These are phyloP conservation scores for Oleoguttula mirabilis DNA, from an alignment of 495 filamentous ascomycete species.

Conservation along the genomic window DNA sequence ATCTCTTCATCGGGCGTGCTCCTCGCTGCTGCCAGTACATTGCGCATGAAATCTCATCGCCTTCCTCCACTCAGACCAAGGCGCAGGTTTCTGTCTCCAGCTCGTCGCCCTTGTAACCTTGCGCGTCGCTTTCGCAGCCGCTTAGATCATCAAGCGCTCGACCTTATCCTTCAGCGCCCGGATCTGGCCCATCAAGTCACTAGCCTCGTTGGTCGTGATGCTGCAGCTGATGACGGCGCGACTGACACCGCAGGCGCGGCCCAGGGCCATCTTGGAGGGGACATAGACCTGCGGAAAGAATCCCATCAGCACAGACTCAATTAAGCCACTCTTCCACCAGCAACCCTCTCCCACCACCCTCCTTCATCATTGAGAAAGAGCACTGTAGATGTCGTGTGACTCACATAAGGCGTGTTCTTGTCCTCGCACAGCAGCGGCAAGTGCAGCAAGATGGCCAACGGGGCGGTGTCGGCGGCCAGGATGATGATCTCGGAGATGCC, in stretches of 20 bases:
- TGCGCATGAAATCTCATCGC: too few relatives aligned
- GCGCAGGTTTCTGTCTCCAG: too few relatives aligned
- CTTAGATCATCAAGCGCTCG: conserved; percentile 86
- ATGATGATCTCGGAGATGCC: conserved; percentile 82
- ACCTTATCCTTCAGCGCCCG: conserved; percentile 83
- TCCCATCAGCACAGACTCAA: too few relatives aligned
- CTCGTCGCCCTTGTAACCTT: too few relatives aligned
- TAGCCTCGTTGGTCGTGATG: conserved; percentile 89
- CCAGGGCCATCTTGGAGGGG: conserved; percentile 59
- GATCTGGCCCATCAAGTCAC: conserved; percentile 77
- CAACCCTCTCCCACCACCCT: too few relatives aligned
- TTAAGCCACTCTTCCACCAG: too few relatives aligned
- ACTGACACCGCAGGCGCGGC: conserved; percentile 72
- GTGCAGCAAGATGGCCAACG: conserved; percentile 84
- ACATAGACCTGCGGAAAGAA: conserved; percentile 62
- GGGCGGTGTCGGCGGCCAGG: conserved; percentile 74
- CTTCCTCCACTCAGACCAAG: too few relatives aligned
- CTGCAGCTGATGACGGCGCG: conserved; percentile 75
- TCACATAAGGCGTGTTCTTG: conserved; percentile 38
- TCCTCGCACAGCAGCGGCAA: conserved; percentile 78
- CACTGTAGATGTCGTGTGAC: too few relatives aligned
- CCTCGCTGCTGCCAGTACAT: too few relatives aligned
- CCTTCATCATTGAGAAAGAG: too few relatives aligned
- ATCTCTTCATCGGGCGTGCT: too few relatives aligned
- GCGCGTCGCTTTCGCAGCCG: too few relatives aligned